A percentile compares a stretch with the other conserved stretches of the same genome.
These are phyloP conservation scores for Simmondsia chinensis DNA, from an alignment of 148 eudicot genomes.

Conservation along the genomic window DNA sequence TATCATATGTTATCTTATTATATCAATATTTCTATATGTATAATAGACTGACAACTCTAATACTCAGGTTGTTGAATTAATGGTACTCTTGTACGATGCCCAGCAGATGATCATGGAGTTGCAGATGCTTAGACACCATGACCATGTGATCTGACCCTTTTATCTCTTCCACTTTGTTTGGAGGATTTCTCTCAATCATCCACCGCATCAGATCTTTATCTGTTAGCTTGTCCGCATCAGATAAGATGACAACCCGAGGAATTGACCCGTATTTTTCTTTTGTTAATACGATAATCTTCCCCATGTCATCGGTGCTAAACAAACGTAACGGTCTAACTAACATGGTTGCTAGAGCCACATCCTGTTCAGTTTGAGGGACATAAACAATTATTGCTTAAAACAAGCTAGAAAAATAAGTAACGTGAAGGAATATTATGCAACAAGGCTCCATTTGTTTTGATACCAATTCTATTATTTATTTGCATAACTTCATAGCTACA, in stretches of 20 bases:
- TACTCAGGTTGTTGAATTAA: too few relatives aligned
- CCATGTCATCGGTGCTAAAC: slow-evolving; percentile 2
- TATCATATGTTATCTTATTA: too few relatives aligned
- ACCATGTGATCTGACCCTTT: slow-evolving; percentile 12
- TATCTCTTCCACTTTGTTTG: slow-evolving; percentile 9
- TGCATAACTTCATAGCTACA: too few relatives aligned
- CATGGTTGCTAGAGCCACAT: slow-evolving; percentile 2
- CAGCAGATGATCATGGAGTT: slow-evolving; percentile 10
- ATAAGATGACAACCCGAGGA: background rate
- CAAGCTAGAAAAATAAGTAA: background rate
- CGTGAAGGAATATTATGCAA: too few relatives aligned
- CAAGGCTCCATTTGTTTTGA: too few relatives aligned
- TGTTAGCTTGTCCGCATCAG: slow-evolving; percentile 3
- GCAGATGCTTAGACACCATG: slow-evolving; percentile 8
- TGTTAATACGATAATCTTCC: background rate
- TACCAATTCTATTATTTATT: too few relatives aligned
- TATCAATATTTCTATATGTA: too few relatives aligned
- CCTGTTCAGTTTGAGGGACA: background rate
- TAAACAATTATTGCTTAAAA: background rate
- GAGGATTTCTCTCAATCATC: slow-evolving; percentile 9
- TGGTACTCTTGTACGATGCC: slow-evolving; percentile 7
- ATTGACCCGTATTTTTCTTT: slow-evolving; percentile 1
- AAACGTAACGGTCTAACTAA: background rate
- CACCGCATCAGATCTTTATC: slow-evolving; percentile 1
- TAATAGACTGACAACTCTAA: too few relatives aligned